Evolutionary conservation across 2,329 filamentous ascomycete species (phyloP).

Genomic region (Clarireedia paspali): DNA sequence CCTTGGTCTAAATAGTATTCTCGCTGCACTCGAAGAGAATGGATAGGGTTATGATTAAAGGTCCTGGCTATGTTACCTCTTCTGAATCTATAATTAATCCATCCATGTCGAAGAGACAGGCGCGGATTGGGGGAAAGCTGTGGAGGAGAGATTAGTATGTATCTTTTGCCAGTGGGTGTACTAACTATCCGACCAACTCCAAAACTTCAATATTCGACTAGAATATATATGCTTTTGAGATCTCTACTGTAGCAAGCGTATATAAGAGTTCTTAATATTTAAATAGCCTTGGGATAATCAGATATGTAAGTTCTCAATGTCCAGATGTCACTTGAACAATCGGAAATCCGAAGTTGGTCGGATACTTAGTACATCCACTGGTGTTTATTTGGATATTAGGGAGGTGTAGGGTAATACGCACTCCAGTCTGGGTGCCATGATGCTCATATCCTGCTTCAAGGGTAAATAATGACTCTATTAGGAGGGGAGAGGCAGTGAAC

Average conservation of each 20-base stretch:
- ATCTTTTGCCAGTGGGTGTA: not conserved
- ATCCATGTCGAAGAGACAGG: constrained; percentile 98
- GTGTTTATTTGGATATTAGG: not conserved
- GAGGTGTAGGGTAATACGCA: constrained; percentile 5
- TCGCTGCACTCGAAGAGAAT: no score
- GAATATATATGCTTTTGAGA: no score
- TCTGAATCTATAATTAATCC: constrained; percentile 80
- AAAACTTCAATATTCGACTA: no score
- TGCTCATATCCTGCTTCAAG: not conserved
- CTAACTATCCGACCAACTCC: not conserved
- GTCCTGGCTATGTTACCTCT: constrained; percentile 44
- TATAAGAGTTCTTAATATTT: no score
- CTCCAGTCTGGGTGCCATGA: constrained; percentile 17
- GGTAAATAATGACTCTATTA: not conserved
- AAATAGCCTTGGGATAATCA: no score
- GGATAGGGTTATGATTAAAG: no score
- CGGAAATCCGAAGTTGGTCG: no score
- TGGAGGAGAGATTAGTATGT: not conserved
- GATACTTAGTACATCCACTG: not conserved
- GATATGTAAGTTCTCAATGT: no score
- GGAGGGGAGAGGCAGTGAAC: constrained; percentile 3
- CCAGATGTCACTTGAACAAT: no score
- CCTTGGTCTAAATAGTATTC: no score
- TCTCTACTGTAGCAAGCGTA: no score
- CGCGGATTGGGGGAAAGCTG: constrained; percentile 73